Conservation (phyloP, 2,329 filamentous ascomycete genomes). For the Allantophomopsis lycopodina region DNA sequence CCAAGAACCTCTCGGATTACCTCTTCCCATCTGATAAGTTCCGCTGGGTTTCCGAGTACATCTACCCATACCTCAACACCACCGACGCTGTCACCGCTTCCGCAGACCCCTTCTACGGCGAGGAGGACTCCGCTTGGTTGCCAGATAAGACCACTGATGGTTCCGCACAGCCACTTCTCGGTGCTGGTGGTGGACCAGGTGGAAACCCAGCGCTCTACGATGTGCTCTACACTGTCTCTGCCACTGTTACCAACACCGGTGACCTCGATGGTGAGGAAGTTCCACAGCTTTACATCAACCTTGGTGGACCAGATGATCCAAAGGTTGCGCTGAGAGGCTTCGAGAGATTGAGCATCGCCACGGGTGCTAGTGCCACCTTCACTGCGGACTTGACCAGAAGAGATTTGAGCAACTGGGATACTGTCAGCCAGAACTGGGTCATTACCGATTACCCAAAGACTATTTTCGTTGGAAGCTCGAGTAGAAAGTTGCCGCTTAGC, state of each 20-base stretch:
- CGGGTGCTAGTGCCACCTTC: constrained; percentile 57
- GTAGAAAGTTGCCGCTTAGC: constrained; percentile 15
- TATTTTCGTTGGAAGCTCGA: constrained; percentile 17
- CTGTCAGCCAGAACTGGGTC: constrained; percentile 71
- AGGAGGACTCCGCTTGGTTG: constrained; percentile 18
- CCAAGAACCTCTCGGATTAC: constrained; percentile 50
- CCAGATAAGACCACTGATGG: constrained; percentile 28
- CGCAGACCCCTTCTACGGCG: constrained; percentile 18
- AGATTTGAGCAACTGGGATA: constrained; percentile 82
- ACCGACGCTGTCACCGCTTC: constrained; percentile 33
- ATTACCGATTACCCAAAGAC: constrained; percentile 15
- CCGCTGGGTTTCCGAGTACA: constrained; percentile 30
- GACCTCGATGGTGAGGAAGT: constrained; percentile 38
- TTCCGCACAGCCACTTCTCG: constrained; percentile 26
- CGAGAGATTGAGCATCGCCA: constrained; percentile 57
- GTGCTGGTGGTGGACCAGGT: constrained; percentile 36
- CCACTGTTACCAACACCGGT: constrained; percentile 41
- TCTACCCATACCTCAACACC: constrained; percentile 42
- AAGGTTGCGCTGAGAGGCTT: constrained; percentile 62
- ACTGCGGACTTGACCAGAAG: constrained; percentile 57
- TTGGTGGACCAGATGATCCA: constrained; percentile 66
- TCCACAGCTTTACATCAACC: constrained; percentile 56
- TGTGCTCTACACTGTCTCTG: constrained; percentile 36
- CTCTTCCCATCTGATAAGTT: constrained; percentile 47
- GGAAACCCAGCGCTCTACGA: constrained; percentile 41